Base-by-base conservation (phyloP, 768 basidiomycete genomes). In the Leccinum ochraceum region DNA sequence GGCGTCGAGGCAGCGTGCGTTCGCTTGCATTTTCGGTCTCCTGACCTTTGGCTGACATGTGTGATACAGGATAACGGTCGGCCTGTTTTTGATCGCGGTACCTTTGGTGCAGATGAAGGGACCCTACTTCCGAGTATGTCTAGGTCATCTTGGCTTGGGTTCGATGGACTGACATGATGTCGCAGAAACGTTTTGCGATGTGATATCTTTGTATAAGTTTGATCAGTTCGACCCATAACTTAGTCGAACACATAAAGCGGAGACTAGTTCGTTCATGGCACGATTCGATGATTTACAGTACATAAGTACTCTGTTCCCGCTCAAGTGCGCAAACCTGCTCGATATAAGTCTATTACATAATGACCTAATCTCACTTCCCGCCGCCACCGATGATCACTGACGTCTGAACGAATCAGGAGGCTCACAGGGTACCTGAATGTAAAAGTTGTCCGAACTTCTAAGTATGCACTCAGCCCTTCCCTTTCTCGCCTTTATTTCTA, bases 1-100 rank as follows among this genome's bases (percentile, higher is more conserved):
- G 79, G 79, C 17, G 69, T 70, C 37, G 79, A 79, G 62, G 77
- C 77, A 44, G 74, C 74, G 68, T 76, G 59, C 52, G 77, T 73
- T 37, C 9, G 32, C 4, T 39, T 16, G 1, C 0, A 1, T 37
- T 42, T 36, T 9, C 16, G 26, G 26, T n/a, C 6, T 32, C 42
- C 5, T 6, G 53, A 22, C 17, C 37, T 3, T 39, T 6, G 17
- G 3, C 42, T 24, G 11, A 65, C 6, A 16, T 6, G 20, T 11
- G 32, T 16, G 11, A 39, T 32, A 20, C 58, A 77, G 77, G 11
- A 66, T 80, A 49, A 64, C 67, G 4, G 59, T 67, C 2, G 76
- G 68, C 1, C 54, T 80, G 3, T 80, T 78, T 60, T 50, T 79
- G 51, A 59, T 77, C 39, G 61, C 76, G 24, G 71, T 80, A 1